Evolutionary conservation across 371 early-diverging fungal genomes (phyloP), one percentile per base, ranked within the genome.

Genomic region (Lichtheimia corymbifera): DNA sequence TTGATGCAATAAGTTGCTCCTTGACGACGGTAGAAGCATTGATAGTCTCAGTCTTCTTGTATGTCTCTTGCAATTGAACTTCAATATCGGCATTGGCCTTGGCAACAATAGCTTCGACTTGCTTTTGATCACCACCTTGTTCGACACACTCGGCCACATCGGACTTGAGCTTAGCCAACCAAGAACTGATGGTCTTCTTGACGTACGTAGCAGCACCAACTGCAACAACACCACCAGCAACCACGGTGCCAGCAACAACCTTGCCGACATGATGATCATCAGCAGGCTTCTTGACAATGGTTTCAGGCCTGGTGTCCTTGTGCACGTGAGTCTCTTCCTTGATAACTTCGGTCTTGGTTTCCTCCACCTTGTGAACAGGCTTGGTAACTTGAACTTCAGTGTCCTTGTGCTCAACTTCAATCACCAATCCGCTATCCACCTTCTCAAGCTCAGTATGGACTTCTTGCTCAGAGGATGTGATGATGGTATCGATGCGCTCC

Each of bases 141-240:
- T 47, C 20, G 9, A 47, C 20, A 7, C 47, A 47, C 1, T 17
- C 47, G 5, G n/a, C 17, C 4, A 47, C 47, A 47, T 47, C 47
- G 5, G n/a, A 4, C 5, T 17, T 47, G 20, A 47, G 47, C 47
- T 47, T n/a, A 20, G 17, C 17, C 17, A 47, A 17, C 47, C 47
- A 47, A 15, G 64, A 61, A 24, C 57, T 51, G 43, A 76, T 58
- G 47, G 73, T 71, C 0, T 63, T 17, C 24, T 69, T 71, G 43
- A 73, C 65, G 56, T 71, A 49, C 1, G 49, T 58, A 17, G 58
- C 62, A 30, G 49, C 62, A 14, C 54, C 54, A 35, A 61, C 4
- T 4, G 28, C 9, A 9, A 50, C 58, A 17, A 61, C 61, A 28
- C 30, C 61, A 14, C 53, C 54, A 18, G 28, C 22, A 13, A 61